These are phyloP conservation scores for Obba rivulosa DNA, from an alignment of 768 basidiomycete genomes.

Conservation along the genomic window DNA sequence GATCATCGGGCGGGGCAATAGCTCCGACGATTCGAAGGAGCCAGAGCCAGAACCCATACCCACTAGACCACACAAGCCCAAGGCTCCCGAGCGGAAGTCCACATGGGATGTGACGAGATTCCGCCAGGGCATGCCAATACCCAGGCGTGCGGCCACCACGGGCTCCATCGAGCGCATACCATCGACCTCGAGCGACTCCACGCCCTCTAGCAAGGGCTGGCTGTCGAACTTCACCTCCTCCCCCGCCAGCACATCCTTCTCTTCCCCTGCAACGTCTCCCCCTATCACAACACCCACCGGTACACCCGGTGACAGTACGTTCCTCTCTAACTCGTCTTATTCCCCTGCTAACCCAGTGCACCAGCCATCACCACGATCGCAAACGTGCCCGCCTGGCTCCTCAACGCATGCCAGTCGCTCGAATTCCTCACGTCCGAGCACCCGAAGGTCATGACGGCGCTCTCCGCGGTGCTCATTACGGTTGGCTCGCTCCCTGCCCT, in stretches of 20 bases:
- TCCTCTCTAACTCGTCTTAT: background rate
- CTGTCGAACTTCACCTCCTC: background rate
- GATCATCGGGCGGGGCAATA: slow-evolving; percentile 37
- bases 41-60: slow-evolving; percentile 1
- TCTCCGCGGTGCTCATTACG: slow-evolving; percentile 76
- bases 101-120: slow-evolving; percentile 17
- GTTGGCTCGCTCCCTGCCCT: slow-evolving; percentile 71
- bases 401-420: slow-evolving; percentile 72
- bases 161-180: slow-evolving; percentile 20
- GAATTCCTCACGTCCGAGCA: slow-evolving; percentile 72
- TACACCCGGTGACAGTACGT: slow-evolving; percentile 17
- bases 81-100: slow-evolving; percentile 13
- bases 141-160: slow-evolving; percentile 19
- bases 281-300: slow-evolving; percentile 12
- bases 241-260: slow-evolving; percentile 1
- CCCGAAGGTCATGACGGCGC: slow-evolving; percentile 66
- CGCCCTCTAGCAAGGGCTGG: slow-evolving; percentile 8
- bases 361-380: slow-evolving; percentile 39
- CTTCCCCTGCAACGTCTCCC: slow-evolving; percentile 5
- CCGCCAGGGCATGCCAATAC: slow-evolving; percentile 20
- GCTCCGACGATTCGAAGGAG: slow-evolving; percentile 27
- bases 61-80: slow-evolving; percentile 5
- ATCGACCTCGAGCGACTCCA: slow-evolving; percentile 11
- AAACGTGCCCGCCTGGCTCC: slow-evolving; percentile 68
- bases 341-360: background rate